A percentile compares a stretch with the other conserved stretches of the same genome.
Evolutionary conservation across 805 yeast species (phyloP).

Genomic region (Pichia deserticola): DNA sequence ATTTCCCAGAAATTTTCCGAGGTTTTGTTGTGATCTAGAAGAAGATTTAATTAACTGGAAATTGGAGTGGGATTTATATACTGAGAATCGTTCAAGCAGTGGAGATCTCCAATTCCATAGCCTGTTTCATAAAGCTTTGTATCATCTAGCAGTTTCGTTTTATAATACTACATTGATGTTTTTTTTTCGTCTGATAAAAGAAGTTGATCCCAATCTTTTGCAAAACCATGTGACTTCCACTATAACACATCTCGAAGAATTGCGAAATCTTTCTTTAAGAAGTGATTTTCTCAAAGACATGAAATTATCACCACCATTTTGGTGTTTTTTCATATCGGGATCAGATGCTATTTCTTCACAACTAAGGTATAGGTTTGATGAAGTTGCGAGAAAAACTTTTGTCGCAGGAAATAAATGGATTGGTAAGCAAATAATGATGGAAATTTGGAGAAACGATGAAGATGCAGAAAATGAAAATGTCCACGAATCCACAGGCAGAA

Average conservation of each 20-base stretch:
- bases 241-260: conserved; percentile 30
- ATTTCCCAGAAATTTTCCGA: conserved; percentile 48
- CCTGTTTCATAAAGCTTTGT: conserved; percentile 34
- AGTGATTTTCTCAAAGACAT: conserved; percentile 16
- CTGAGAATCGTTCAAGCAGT: conserved; percentile 10
- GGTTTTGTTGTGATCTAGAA: conserved; percentile 47
- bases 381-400: conserved; percentile 27
- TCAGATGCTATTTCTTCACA: conserved; percentile 30
- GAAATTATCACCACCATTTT: conserved; percentile 35
- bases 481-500: too few species aligned
- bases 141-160: conserved; percentile 32
- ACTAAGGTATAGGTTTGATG: conserved; percentile 29
- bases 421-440: conserved; percentile 45
- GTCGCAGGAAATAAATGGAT: conserved; percentile 42
- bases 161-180: conserved; percentile 39
- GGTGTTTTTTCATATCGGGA: conserved; percentile 41
- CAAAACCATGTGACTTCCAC: conserved; percentile 31
- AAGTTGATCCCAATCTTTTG: conserved; percentile 27
- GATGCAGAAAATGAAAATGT: conserved; percentile 5
- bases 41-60: conserved; percentile 43
- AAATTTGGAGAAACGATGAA: conserved; percentile 37
- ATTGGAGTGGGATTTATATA: conserved; percentile 36
- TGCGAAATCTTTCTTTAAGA: conserved; percentile 16
- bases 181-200: conserved; percentile 40
- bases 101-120: conserved; percentile 26